Evolutionary conservation across 78 protist genomes (phyloP).

Genomic region (Protostelium mycophagum): DNA sequence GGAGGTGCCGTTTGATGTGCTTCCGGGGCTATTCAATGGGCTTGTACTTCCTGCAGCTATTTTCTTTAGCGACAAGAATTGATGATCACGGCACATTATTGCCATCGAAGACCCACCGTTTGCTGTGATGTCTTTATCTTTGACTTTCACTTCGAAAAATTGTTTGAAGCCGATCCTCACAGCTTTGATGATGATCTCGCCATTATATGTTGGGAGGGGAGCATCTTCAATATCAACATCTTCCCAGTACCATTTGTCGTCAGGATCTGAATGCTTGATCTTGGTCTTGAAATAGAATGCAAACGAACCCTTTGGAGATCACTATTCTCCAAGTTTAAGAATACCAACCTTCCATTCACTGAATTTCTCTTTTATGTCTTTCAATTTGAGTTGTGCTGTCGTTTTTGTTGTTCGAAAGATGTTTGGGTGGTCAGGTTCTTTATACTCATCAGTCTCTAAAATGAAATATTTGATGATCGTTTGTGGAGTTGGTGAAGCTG

Average conservation of each 20-base stretch:
- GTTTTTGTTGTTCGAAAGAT: not conserved
- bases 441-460: not conserved
- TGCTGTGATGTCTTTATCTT: not conserved
- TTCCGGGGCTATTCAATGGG: not conserved
- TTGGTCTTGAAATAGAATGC: not conserved
- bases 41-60: not conserved
- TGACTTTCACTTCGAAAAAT: not conserved
- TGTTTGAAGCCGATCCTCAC: not conserved
- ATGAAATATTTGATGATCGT: not conserved
- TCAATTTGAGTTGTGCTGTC: not conserved
- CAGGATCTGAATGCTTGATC: not conserved
- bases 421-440: not conserved
- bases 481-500: not conserved
- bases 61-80: not conserved
- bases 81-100: not conserved
- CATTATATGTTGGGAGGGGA: not conserved
- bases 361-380: not conserved
- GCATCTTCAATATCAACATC: not conserved
- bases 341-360: not conserved
- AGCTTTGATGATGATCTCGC: not conserved
- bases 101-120: not conserved
- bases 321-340: not conserved
- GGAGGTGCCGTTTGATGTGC: not conserved
- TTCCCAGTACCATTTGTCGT: not conserved
- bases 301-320: not conserved